Conservation (phyloP, 495 filamentous ascomycete genomes). For the Aspergillus conjunctus region DNA sequence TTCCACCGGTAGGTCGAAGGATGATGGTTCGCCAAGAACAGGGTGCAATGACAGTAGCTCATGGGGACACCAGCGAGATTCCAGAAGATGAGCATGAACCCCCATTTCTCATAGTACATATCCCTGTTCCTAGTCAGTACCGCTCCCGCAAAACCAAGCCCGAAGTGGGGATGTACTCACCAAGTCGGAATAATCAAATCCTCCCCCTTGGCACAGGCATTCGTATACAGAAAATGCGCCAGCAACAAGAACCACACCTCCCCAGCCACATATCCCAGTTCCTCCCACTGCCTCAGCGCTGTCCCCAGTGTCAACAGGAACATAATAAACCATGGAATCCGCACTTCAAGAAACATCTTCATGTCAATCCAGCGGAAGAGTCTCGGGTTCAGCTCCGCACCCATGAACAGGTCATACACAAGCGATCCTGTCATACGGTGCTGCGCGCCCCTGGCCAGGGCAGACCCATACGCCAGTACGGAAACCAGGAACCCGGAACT, state of each 20-base stretch:
- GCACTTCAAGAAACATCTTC: slow-evolving; percentile 99
- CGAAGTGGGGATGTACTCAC: slow-evolving; percentile 39
- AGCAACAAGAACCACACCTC: slow-evolving; percentile 83
- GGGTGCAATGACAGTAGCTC: slow-evolving; percentile 90
- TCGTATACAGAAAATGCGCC: slow-evolving; percentile 91
- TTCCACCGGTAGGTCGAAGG: slow-evolving; percentile 79
- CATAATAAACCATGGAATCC: slow-evolving; percentile 92
- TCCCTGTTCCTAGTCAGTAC: slow-evolving; percentile 54
- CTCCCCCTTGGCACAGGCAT: slow-evolving; percentile 93
- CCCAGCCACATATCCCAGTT: slow-evolving; percentile 82
- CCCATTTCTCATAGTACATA: slow-evolving; percentile 99
- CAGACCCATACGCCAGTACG: slow-evolving; percentile 77
- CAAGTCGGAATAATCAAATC: slow-evolving; percentile 90
- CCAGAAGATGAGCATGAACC: slow-evolving; percentile 99
- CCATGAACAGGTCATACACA: slow-evolving; percentile 99
- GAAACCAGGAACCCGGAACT: slow-evolving; percentile 77
- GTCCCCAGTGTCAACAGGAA: slow-evolving; percentile 76
- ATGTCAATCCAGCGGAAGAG: slow-evolving; percentile 88
- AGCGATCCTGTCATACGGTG: slow-evolving; percentile 92
- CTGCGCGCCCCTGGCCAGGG: slow-evolving; percentile 71
- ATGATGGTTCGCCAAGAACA: slow-evolving; percentile 86
- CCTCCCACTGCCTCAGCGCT: slow-evolving; percentile 81
- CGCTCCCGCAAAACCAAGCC: not conserved
- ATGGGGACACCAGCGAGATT: slow-evolving; percentile 95
- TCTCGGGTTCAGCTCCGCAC: slow-evolving; percentile 91